phyloP scores from a whole-genome alignment of 202 grass and related monocot genomes.

The Dendrocalamus latiflorus region DNA sequence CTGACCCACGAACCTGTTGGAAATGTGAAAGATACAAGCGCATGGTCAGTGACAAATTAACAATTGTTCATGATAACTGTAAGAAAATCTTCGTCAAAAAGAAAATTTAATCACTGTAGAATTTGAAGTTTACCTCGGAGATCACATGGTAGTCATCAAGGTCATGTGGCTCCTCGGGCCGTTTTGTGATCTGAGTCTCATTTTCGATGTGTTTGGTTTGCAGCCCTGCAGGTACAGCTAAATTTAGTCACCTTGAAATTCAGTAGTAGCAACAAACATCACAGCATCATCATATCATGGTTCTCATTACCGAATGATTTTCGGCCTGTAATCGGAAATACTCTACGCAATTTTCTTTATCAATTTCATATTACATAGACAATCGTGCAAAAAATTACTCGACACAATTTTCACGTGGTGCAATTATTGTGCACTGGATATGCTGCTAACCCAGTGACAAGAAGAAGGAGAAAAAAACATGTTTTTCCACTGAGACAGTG shows the following conservation, averaged over 20 bases:
- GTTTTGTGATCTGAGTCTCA: not conserved
- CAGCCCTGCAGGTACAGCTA: constrained; percentile 1
- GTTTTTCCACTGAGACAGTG: not conserved
- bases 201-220: not conserved
- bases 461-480: not conserved
- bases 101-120: not conserved
- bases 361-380: not conserved
- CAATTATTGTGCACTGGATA: not conserved
- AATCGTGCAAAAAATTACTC: not conserved
- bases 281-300: not conserved
- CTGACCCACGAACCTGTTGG: not conserved
- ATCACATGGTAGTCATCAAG: not conserved
- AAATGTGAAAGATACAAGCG: not conserved
- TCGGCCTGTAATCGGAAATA: too few relatives aligned
- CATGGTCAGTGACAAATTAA: not conserved
- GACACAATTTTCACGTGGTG: not conserved
- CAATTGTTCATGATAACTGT: not conserved
- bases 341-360: not conserved
- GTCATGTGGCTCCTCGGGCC: constrained; percentile 7
- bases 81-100: not conserved
- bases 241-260: not conserved
- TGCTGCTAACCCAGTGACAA: not conserved
- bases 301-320: too few relatives aligned
- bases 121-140: not conserved
- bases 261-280: not conserved